A percentile compares a stretch with the other conserved stretches of the same genome.
These are phyloP conservation scores for Hypoxylon sp. DNA, from an alignment of 2,329 filamentous ascomycete species.

Conservation along the genomic window DNA sequence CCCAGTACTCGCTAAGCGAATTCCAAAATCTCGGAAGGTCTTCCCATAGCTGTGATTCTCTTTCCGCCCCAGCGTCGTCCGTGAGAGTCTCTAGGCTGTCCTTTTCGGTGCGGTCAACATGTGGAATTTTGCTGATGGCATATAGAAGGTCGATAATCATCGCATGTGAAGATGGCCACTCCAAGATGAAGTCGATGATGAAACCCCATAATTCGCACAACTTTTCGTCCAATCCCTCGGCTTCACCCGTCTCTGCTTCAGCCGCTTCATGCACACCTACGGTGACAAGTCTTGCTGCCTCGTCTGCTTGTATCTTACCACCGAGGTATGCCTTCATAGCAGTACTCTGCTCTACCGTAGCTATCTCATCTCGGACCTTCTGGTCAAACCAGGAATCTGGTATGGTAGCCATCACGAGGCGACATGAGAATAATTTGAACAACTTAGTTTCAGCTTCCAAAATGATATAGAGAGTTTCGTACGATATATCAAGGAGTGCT, in stretches of 20 bases:
- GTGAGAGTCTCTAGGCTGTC: neutral
- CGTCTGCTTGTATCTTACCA: slow-evolving; percentile 9
- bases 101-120: neutral
- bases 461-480: neutral
- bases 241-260: neutral
- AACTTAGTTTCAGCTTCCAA: neutral
- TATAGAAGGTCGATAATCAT: neutral
- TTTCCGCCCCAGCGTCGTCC: neutral
- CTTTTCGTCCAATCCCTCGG: slow-evolving; percentile 1
- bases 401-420: neutral
- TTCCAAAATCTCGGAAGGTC: slow-evolving; percentile 14
- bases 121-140: neutral
- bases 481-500: neutral
- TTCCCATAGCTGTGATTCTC: slow-evolving; percentile 1
- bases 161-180: slow-evolving; percentile 1
- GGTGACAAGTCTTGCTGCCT: slow-evolving; percentile 6
- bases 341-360: neutral
- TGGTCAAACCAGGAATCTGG: slow-evolving; percentile 10
- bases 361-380: slow-evolving; percentile 12
- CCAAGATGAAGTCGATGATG: slow-evolving; percentile 11
- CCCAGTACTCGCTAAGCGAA: slow-evolving; percentile 3
- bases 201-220: slow-evolving; percentile 14
- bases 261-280: slow-evolving; percentile 8
- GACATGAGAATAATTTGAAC: neutral
- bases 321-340: slow-evolving; percentile 15